These are phyloP conservation scores for Stephanodiscus minutulus DNA, from an alignment of 108 stramenopile genomes.

Conservation along the genomic window DNA sequence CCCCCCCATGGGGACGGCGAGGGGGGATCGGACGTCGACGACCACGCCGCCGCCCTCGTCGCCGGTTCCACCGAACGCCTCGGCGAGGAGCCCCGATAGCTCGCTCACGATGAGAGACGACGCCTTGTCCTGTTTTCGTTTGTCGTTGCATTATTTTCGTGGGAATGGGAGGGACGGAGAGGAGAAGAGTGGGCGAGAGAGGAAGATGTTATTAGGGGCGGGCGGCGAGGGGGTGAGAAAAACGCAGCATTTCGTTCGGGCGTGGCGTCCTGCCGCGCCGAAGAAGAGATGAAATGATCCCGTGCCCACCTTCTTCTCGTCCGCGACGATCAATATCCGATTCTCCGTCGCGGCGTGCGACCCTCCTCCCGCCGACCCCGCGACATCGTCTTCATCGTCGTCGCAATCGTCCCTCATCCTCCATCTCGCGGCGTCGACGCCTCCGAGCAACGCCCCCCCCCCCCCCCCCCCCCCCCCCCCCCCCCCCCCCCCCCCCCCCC, in stretches of 20 bases:
- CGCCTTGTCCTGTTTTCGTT: slow-evolving; percentile 39
- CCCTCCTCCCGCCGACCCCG: too few relatives aligned
- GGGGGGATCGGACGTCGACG: slow-evolving; percentile 53
- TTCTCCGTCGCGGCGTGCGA: slow-evolving; percentile 11
- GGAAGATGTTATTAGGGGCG: background rate
- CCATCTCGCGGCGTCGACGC: slow-evolving; percentile 42
- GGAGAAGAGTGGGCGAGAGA: background rate
- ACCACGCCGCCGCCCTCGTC: slow-evolving; percentile 35
- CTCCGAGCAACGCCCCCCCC: slow-evolving; percentile 27
- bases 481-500: background rate
- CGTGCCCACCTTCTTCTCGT: slow-evolving; percentile 29
- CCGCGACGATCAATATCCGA: slow-evolving; percentile 36
- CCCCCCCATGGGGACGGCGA: slow-evolving; percentile 72
- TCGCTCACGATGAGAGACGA: slow-evolving; percentile 22
- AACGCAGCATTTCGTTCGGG: too few relatives aligned
- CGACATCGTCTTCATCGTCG: background rate
- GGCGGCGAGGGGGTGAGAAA: background rate
- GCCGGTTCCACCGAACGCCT: slow-evolving; percentile 31
- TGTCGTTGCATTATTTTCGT: background rate
- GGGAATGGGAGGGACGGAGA: background rate
- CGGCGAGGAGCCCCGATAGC: slow-evolving; percentile 19
- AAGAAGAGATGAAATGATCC: too few relatives aligned
- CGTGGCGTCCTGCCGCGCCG: too few relatives aligned
- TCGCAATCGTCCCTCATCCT: background rate
- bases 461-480: slow-evolving; percentile 14